phyloP scores from a whole-genome alignment of 768 basidiomycete genomes.

The Tephrocybe sp. region DNA sequence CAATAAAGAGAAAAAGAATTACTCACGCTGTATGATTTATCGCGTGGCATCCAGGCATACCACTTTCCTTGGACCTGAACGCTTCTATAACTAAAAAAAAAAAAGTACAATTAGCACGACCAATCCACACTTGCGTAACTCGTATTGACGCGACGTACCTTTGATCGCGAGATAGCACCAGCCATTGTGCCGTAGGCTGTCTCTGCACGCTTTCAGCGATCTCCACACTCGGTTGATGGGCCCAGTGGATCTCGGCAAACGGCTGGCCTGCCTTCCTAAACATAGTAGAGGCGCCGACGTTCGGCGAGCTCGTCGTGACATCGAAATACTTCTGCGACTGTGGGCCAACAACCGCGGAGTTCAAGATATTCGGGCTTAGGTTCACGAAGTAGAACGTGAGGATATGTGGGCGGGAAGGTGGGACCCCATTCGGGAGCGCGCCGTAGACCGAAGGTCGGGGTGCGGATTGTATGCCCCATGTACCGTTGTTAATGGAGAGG shows the following conservation, averaged over 20 bases:
- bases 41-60: conserved; percentile 39
- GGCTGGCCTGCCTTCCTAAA: conserved; percentile 29
- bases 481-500: conserved; percentile 15
- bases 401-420: conserved; percentile 17
- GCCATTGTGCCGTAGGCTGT: conserved; percentile 38
- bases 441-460: conserved; percentile 17
- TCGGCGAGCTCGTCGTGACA: conserved; percentile 33
- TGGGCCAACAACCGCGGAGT: conserved; percentile 44
- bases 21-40: conserved; percentile 35
- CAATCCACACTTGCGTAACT: not conserved
- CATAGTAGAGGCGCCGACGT: conserved; percentile 21
- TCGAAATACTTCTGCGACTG: conserved; percentile 40
- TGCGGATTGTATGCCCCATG: conserved; percentile 14
- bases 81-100: conserved; percentile 27
- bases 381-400: conserved; percentile 43
- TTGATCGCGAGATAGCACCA: conserved; percentile 38
- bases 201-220: conserved; percentile 32
- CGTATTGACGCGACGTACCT: conserved; percentile 30
- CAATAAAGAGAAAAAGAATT: not conserved
- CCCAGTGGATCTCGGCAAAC: conserved; percentile 45
- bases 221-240: conserved; percentile 39
- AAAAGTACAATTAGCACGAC: not conserved
- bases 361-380: conserved; percentile 39
- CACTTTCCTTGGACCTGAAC: conserved; percentile 35
- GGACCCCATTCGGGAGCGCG: conserved; percentile 11